phyloP scores from a whole-genome alignment of 495 filamentous ascomycete genomes.

The Neurospora hispaniola region DNA sequence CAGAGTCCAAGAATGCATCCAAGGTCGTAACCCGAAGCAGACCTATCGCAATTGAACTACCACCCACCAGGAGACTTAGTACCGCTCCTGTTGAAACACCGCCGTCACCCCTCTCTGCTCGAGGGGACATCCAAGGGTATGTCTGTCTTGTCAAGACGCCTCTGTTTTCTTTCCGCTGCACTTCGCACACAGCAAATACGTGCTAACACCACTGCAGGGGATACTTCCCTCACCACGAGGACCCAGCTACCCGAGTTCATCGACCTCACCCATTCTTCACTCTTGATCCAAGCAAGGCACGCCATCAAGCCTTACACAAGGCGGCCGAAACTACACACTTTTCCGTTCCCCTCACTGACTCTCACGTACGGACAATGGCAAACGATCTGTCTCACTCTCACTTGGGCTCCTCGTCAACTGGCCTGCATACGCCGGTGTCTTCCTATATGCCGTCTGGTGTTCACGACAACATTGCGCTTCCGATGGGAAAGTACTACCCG shows the following conservation, averaged over 20 bases:
- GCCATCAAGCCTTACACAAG: conserved; percentile 20
- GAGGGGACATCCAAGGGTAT: conserved; percentile 42
- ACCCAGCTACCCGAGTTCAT: conserved; percentile 26
- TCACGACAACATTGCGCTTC: conserved; percentile 24
- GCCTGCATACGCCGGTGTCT: conserved; percentile 25
- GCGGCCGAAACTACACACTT: conserved; percentile 17
- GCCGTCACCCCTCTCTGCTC: conserved; percentile 33
- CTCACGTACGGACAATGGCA: background rate
- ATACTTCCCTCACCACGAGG: conserved; percentile 43
- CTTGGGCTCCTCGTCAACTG: conserved; percentile 2
- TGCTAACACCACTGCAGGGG: conserved; percentile 20
- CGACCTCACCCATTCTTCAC: conserved; percentile 30
- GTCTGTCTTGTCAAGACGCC: conserved; percentile 7
- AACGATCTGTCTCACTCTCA: conserved; percentile 3
- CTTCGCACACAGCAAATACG: background rate
- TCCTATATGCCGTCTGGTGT: conserved; percentile 33
- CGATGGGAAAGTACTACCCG: conserved; percentile 46
- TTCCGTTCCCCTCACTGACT: conserved; percentile 9
- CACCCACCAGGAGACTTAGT: conserved; percentile 19
- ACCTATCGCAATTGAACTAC: conserved; percentile 39
- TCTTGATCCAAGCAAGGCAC: conserved; percentile 25
- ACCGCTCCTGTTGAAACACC: conserved; percentile 28
- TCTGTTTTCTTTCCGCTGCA: conserved; percentile 1
- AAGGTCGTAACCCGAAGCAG: conserved; percentile 14
- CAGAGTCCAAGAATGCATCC: background rate